phyloP scores from a whole-genome alignment of 2,329 filamentous ascomycete species.

The Rasamsonia emersonii region DNA sequence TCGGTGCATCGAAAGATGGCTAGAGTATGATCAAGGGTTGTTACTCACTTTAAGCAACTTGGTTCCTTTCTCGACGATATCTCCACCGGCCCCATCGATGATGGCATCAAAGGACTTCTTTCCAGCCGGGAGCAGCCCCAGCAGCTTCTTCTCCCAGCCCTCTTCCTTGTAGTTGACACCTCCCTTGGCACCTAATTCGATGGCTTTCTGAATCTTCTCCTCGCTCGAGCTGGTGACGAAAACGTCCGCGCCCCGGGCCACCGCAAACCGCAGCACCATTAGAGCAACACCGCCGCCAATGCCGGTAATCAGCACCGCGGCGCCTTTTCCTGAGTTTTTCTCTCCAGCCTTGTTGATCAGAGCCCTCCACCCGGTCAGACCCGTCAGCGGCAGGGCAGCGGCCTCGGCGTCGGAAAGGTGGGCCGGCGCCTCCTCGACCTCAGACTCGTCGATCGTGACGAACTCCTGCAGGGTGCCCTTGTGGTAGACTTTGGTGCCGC shows the following conservation, averaged over 20 bases:
- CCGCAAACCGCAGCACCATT: slow-evolving; percentile 70
- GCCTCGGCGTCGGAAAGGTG: slow-evolving; percentile 68
- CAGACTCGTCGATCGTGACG: slow-evolving; percentile 57
- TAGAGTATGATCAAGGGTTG: not conserved
- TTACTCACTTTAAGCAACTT: slow-evolving; percentile 57
- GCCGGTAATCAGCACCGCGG: slow-evolving; percentile 77
- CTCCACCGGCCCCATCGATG: slow-evolving; percentile 83
- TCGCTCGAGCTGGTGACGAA: slow-evolving; percentile 69
- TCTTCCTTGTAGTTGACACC: slow-evolving; percentile 75
- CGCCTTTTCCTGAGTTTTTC: slow-evolving; percentile 43
- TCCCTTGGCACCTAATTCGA: slow-evolving; percentile 62
- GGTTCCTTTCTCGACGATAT: slow-evolving; percentile 62
- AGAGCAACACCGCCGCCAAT: slow-evolving; percentile 90
- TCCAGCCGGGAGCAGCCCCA: slow-evolving; percentile 48
- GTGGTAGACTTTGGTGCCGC: slow-evolving; percentile 54
- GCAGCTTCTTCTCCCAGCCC: slow-evolving; percentile 72
- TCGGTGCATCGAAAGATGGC: not conserved
- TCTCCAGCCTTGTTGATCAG: slow-evolving; percentile 68
- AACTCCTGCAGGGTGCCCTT: slow-evolving; percentile 69
- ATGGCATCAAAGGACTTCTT: slow-evolving; percentile 70
- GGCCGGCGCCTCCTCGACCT: slow-evolving; percentile 66
- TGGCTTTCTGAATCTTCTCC: slow-evolving; percentile 66
- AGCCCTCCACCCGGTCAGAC: slow-evolving; percentile 81
- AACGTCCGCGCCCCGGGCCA: slow-evolving; percentile 65
- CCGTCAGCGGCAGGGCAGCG: slow-evolving; percentile 75